Conservation (phyloP, 2,329 filamentous ascomycete genomes). For the Ambrosiella cleistominuta region DNA sequence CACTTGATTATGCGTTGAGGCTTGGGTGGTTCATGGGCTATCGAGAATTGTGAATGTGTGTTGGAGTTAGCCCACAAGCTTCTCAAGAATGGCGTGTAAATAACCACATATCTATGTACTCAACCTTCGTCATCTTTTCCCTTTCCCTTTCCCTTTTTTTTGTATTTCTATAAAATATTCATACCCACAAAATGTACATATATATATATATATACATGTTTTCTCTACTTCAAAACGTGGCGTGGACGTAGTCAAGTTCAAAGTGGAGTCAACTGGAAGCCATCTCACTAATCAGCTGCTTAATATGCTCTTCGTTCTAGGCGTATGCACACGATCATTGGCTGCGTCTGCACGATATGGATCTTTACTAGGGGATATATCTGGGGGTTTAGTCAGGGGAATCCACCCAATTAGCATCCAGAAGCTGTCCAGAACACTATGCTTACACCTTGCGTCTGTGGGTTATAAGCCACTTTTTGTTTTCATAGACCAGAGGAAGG, state of each 20-base stretch:
- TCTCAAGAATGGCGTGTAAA: too few species aligned
- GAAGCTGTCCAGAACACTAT: neutral
- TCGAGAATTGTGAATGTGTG: neutral
- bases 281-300: constrained; percentile 1
- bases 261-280: neutral
- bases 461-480: neutral
- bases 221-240: neutral
- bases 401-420: neutral
- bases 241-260: neutral
- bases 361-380: neutral
- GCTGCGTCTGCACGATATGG: neutral
- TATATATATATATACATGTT: neutral
- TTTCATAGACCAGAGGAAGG: neutral
- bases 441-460: neutral
- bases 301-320: neutral
- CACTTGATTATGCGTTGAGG: neutral
- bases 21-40: neutral
- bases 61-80: too few species aligned
- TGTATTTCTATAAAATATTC: neutral
- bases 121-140: too few species aligned
- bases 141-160: too few species aligned
- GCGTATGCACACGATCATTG: neutral
- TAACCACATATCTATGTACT: too few species aligned
- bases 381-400: constrained; percentile 7
- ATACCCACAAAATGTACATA: neutral